Evolutionary conservation across 257 asterid genomes (phyloP).

Genomic region (Nicotiana attenuata): DNA sequence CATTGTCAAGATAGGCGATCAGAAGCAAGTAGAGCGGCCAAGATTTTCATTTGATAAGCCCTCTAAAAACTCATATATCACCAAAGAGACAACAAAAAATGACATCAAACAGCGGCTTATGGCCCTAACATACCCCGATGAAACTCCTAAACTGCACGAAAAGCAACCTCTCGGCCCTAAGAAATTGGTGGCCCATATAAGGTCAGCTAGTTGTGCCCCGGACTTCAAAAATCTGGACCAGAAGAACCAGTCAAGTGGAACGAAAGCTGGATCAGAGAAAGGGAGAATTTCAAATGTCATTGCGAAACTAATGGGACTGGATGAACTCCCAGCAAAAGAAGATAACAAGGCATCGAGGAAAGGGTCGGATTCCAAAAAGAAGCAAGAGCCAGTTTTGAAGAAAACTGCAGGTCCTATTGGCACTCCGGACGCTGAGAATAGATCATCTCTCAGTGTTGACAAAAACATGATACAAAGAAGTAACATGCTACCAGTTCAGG

Average conservation of each 20-base stretch:
- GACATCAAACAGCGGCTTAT: slow-evolving; percentile 30
- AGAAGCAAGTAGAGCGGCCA: slow-evolving; percentile 60
- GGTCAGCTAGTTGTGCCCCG: slow-evolving; percentile 49
- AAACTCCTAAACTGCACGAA: slow-evolving; percentile 23
- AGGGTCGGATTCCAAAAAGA: slow-evolving; percentile 28
- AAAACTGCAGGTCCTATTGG: slow-evolving; percentile 12
- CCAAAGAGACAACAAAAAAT: slow-evolving; percentile 24
- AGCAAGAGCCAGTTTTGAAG: slow-evolving; percentile 21
- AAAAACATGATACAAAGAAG: slow-evolving; percentile 12
- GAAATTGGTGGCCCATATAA: slow-evolving; percentile 34
- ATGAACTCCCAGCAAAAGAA: slow-evolving; percentile 50
- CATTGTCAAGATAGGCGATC: slow-evolving; percentile 27
- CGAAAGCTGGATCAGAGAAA: slow-evolving; percentile 39
- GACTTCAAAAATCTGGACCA: slow-evolving; percentile 29
- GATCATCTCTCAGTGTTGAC: slow-evolving; percentile 8
- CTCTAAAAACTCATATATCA: slow-evolving; percentile 22
- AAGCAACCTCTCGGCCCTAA: slow-evolving; percentile 24
- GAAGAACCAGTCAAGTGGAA: slow-evolving; percentile 24
- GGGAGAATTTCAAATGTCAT: slow-evolving; percentile 74
- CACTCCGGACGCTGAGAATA: slow-evolving; percentile 7
- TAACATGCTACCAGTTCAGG: slow-evolving; percentile 18
- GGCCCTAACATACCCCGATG: slow-evolving; percentile 39
- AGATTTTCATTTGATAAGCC: slow-evolving; percentile 79
- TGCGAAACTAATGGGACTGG: slow-evolving; percentile 95
- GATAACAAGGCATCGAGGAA: slow-evolving; percentile 17